Percentiles rank a stretch among this genome's conserved stretches.
phyloP scores from a whole-genome alignment of 805 yeast genomes.

The Wickerhamomyces pijperi region DNA sequence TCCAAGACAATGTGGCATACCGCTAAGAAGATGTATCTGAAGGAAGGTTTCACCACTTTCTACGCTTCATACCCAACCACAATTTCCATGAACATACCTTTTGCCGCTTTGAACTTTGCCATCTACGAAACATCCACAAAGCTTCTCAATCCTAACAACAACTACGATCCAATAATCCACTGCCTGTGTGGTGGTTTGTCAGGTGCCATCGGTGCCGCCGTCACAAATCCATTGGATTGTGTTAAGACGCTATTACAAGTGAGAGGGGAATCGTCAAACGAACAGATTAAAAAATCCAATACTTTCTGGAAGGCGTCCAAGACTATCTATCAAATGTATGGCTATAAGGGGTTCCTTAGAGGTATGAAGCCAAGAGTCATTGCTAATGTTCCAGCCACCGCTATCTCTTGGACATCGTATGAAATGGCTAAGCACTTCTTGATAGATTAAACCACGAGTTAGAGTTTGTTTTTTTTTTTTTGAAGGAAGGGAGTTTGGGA shows the following conservation, averaged over 20 bases:
- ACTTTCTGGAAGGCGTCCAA: conserved; percentile 64
- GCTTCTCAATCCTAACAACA: conserved; percentile 62
- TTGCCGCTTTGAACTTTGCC: conserved; percentile 89
- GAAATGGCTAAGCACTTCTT: conserved; percentile 77
- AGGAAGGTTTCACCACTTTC: conserved; percentile 71
- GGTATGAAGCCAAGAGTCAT: conserved; percentile 88
- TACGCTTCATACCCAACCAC: conserved; percentile 93
- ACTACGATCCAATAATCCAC: conserved; percentile 82
- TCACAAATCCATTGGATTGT: conserved; percentile 91
- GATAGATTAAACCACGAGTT: conserved; percentile 6
- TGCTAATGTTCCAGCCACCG: conserved; percentile 91
- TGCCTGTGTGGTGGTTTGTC: conserved; percentile 89
- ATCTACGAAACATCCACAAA: conserved; percentile 80
- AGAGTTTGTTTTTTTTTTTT: too few species aligned
- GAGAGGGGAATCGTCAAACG: conserved; percentile 39
- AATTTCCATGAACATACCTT: conserved; percentile 81
- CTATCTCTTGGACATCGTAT: conserved; percentile 95
- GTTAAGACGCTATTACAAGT: conserved; percentile 88
- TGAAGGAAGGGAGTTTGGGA: too few species aligned
- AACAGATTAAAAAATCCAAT: conserved; percentile 39
- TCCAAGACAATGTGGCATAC: conserved; percentile 19
- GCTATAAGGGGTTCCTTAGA: conserved; percentile 58
- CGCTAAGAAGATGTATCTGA: conserved; percentile 37
- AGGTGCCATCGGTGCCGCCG: conserved; percentile 91
- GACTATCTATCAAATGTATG: conserved; percentile 51